phyloP scores from a whole-genome alignment of 768 basidiomycete genomes.

The Boletellus emodensis region DNA sequence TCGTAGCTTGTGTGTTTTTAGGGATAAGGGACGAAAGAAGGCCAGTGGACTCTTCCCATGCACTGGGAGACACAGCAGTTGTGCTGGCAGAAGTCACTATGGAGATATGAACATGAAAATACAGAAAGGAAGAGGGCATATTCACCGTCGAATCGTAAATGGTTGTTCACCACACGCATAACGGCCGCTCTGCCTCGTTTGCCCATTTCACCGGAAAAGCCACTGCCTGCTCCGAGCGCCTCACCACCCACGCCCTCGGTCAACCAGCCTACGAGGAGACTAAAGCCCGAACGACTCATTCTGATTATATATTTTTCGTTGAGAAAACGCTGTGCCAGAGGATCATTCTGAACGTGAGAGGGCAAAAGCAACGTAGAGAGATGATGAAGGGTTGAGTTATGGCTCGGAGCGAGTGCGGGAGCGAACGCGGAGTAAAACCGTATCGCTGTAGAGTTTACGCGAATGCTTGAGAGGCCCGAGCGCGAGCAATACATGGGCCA shows the following conservation, averaged over 20 bases:
- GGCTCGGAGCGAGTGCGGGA: slow-evolving; percentile 57
- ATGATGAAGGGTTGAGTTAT: slow-evolving; percentile 68
- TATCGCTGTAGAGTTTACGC: slow-evolving; percentile 46
- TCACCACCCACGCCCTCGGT: slow-evolving; percentile 90
- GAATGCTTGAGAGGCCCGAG: slow-evolving; percentile 5
- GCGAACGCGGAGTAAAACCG: slow-evolving; percentile 74
- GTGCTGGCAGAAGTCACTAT: slow-evolving; percentile 71
- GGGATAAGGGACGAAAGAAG: slow-evolving; percentile 75
- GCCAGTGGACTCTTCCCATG: slow-evolving; percentile 87
- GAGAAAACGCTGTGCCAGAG: slow-evolving; percentile 78
- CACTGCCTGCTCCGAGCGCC: slow-evolving; percentile 71
- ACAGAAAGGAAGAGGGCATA: neutral
- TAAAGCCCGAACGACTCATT: slow-evolving; percentile 89
- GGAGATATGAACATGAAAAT: slow-evolving; percentile 19
- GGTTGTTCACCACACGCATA: slow-evolving; percentile 92
- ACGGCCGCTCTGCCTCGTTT: slow-evolving; percentile 85
- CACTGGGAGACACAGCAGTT: slow-evolving; percentile 53
- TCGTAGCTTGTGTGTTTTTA: slow-evolving; percentile 44
- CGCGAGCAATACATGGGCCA: slow-evolving; percentile 5
- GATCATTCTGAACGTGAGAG: slow-evolving; percentile 78
- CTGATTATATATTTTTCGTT: slow-evolving; percentile 87
- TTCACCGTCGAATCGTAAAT: slow-evolving; percentile 85
- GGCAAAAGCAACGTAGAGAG: slow-evolving; percentile 79
- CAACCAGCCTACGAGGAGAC: slow-evolving; percentile 91
- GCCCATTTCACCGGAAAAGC: slow-evolving; percentile 78